phyloP scores from a whole-genome alignment of 139 green algal genomes.

The Chlamydomonas sp. region DNA sequence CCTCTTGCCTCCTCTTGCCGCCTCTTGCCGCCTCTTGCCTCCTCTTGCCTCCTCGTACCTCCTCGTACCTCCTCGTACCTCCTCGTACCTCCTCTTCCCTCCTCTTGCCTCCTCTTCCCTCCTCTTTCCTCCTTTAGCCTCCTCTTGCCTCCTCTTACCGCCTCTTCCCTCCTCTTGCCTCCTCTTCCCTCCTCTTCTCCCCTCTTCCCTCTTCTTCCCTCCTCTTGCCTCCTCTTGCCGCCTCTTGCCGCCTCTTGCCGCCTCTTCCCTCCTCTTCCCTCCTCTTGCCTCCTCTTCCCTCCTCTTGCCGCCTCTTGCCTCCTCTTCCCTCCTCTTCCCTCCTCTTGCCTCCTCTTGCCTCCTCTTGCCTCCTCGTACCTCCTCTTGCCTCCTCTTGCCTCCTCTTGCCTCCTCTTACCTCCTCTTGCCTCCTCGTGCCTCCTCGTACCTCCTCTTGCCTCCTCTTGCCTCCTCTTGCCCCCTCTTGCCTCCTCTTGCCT shows the following conservation, averaged over 20 bases:
- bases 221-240: neutral
- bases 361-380: neutral
- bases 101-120: neutral
- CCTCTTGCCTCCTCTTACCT: too few species aligned
- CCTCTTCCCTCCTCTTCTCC: conserved; percentile 1
- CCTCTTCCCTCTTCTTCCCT: neutral
- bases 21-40: neutral
- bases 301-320: neutral
- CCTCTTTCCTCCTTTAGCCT: neutral
- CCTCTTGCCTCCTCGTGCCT: neutral
- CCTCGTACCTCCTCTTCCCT: too few species aligned
- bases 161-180: conserved; percentile 5
- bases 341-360: neutral
- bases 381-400: conserved; percentile 6
- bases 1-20: neutral
- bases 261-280: conserved; percentile 5
- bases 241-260: neutral
- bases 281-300: neutral
- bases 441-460: neutral
- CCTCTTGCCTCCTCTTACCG: neutral
- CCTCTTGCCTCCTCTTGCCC: neutral
- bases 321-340: neutral
- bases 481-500: neutral
- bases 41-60: neutral
- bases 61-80: too few species aligned